phyloP scores from a whole-genome alignment of 1,284 basidiomycete species.

The Singerocomus inundabilis region DNA sequence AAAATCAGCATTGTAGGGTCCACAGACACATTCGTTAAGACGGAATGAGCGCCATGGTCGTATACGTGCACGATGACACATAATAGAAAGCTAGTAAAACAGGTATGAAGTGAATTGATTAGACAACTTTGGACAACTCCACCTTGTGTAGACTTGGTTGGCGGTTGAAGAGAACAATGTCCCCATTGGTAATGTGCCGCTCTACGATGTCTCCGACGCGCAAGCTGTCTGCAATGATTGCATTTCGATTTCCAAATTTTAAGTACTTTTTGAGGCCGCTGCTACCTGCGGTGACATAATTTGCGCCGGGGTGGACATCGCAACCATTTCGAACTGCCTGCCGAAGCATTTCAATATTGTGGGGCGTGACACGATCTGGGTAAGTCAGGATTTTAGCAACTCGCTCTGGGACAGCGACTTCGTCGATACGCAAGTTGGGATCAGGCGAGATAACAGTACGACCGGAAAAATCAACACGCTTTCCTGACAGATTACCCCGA shows the following conservation, averaged over 20 bases:
- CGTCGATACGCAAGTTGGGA: slow-evolving; percentile 96
- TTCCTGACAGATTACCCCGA: slow-evolving; percentile 97
- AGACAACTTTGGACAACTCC: slow-evolving; percentile 2
- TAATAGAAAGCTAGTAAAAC: slow-evolving; percentile 83
- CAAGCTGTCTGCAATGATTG: slow-evolving; percentile 71
- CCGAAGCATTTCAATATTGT: slow-evolving; percentile 84
- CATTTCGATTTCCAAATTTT: slow-evolving; percentile 74
- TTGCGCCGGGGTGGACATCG: slow-evolving; percentile 94
- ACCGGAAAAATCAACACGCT: slow-evolving; percentile 98
- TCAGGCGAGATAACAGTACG: slow-evolving; percentile 99
- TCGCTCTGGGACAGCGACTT: slow-evolving; percentile 95
- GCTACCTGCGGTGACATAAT: slow-evolving; percentile 82
- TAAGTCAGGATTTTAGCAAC: slow-evolving; percentile 97
- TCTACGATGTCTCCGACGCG: slow-evolving; percentile 89
- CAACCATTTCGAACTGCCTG: slow-evolving; percentile 87
- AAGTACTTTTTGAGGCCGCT: slow-evolving; percentile 84
- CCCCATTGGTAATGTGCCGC: slow-evolving; percentile 93
- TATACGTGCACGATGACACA: slow-evolving; percentile 93
- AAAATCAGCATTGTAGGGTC: slow-evolving; percentile 99
- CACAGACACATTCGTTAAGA: slow-evolving; percentile 98
- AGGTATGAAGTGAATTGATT: slow-evolving; percentile 4
- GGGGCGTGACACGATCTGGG: slow-evolving; percentile 91
- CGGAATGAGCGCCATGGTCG: slow-evolving; percentile 98
- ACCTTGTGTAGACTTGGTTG: slow-evolving; percentile 98
- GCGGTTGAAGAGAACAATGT: slow-evolving; percentile 98